These are phyloP conservation scores for Przewalskia tangutica DNA, from an alignment of 257 asterid species.

Conservation along the genomic window DNA sequence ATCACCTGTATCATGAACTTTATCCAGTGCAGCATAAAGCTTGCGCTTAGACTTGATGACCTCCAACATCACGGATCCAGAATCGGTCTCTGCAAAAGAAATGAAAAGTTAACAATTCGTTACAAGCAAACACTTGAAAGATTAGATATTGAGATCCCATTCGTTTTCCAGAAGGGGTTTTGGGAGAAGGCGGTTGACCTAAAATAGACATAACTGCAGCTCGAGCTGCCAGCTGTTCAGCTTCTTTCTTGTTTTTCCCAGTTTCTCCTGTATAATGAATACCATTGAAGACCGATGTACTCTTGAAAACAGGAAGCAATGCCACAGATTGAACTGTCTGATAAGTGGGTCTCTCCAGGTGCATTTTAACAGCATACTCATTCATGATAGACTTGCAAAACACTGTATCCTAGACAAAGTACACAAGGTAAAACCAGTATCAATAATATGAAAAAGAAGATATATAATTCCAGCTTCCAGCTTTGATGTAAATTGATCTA, in stretches of 20 bases:
- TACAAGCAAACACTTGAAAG: neutral
- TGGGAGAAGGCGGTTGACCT: conserved; percentile 21
- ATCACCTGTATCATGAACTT: conserved; percentile 7
- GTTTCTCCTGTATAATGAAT: conserved; percentile 30
- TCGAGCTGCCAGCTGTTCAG: conserved; percentile 66
- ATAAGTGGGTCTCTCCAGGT: conserved; percentile 26
- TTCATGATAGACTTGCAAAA: conserved; percentile 47
- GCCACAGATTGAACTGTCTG: conserved; percentile 18
- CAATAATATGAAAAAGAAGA: neutral
- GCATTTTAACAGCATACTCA: conserved; percentile 41
- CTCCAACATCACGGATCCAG: conserved; percentile 21
- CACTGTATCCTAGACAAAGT: conserved; percentile 23
- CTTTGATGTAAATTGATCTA: neutral
- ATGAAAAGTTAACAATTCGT: neutral
- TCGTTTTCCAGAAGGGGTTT: neutral
- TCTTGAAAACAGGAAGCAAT: conserved; percentile 27
- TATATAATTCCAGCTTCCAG: neutral
- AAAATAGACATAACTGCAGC: conserved; percentile 40
- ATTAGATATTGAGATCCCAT: neutral
- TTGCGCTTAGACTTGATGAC: conserved; percentile 37
- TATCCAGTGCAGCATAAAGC: conserved; percentile 25
- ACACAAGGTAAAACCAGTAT: neutral
- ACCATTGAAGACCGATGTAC: conserved; percentile 30
- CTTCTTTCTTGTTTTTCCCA: conserved; percentile 50
- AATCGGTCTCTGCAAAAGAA: conserved; percentile 31